Evolutionary conservation across 495 filamentous ascomycete genomes (phyloP), one percentile per base, ranked within the genome.

Genomic region (Penicillium antarcticum): DNA sequence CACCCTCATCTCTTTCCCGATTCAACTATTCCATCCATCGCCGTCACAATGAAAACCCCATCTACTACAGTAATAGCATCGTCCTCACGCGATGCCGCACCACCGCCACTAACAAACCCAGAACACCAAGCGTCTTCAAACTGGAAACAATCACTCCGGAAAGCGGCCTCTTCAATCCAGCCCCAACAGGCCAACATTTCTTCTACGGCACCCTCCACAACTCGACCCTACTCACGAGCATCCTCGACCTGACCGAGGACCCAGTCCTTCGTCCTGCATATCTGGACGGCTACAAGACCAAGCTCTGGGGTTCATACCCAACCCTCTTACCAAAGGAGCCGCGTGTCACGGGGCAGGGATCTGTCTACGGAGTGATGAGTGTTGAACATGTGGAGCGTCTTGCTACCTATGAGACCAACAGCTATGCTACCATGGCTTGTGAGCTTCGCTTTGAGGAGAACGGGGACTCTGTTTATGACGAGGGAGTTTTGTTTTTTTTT

Each of bases 351-450:
- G 58, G 66, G 16, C 14, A 62, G 16, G 63, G 60, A 2, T 45
- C 48, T 14, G 65, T 60, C n/a, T 73, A 69, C 35, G 26, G 57
- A 43, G 65, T 71, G 4, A 10, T 16, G 14, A 61, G 49, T 0
- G 36, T 38, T 6, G 49, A 53, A 1, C 16, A 68, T 36, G 67
- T 42, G 10, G 46, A 58, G 35, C 55, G 46, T 36, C 42, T 71
- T 9, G 66, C 68, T 0, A 12, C 5, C 1, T 71, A 71, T 55
- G 68, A 73, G 21, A 68, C 61, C 8, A 24, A 42, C 1, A 65
- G 45, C 26, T 67, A 73, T 24, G 44, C 44, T 3, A 16, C 52
- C 10, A 31, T 38, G 2, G 18, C 50, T n/a, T 68, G 65, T 46
- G 35, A 31, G 2, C 66, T 67, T 37, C 19, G 24, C 2, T 68